Evolutionary conservation across 1,139 yeast species (phyloP).

Genomic region (Yamadazyma dendronema): DNA sequence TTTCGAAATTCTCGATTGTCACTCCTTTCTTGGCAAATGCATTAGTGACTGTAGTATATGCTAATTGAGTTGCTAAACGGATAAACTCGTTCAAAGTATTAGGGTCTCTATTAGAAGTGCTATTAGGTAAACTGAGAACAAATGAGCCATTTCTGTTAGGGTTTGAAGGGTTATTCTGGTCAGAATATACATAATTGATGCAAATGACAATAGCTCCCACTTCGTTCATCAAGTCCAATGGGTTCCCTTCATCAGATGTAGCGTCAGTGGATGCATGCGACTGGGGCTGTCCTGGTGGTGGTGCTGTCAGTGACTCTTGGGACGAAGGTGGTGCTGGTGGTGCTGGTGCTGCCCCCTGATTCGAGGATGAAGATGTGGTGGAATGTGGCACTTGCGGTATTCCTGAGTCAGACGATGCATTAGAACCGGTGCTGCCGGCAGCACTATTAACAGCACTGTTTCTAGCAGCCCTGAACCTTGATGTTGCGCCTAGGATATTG

Average conservation of each 20-base stretch:
- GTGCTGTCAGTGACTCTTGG: neutral
- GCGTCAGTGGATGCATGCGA: neutral
- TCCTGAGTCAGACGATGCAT: neutral
- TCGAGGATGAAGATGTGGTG: no score
- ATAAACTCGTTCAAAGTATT: constrained; percentile 55
- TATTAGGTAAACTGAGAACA: constrained; percentile 63
- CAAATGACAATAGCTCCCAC: constrained; percentile 39
- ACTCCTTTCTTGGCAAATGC: constrained; percentile 46
- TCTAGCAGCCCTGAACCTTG: neutral
- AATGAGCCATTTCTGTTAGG: constrained; percentile 54
- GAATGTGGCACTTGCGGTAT: no score
- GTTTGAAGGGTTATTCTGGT: constrained; percentile 37
- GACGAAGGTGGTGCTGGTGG: constrained; percentile 1
- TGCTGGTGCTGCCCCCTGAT: neutral
- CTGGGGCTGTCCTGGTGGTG: no score
- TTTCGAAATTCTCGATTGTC: constrained; percentile 49
- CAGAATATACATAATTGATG: constrained; percentile 46
- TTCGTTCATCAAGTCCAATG: constrained; percentile 18
- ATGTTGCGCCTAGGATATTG: neutral
- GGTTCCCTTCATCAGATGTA: neutral
- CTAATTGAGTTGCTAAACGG: constrained; percentile 67
- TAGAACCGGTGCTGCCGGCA: no score
- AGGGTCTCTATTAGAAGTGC: constrained; percentile 55
- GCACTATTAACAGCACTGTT: neutral
- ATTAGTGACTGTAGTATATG: constrained; percentile 57